Base-by-base conservation (phyloP, 2,329 filamentous ascomycete species). In the Penicillium hesseltinei region DNA sequence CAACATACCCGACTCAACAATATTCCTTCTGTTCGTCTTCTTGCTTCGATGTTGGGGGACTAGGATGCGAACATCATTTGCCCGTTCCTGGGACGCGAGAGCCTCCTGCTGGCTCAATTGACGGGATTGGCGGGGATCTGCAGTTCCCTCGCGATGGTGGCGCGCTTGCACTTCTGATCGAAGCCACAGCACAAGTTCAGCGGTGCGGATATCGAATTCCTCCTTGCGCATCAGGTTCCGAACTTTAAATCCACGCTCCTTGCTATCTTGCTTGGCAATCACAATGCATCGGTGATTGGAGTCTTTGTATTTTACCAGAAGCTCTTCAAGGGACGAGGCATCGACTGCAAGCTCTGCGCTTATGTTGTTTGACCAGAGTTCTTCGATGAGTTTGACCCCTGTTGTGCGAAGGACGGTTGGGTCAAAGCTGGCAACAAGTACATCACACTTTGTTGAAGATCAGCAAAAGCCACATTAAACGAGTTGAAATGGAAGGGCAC, bases 361-460 rank as follows among this genome's bases (percentile, higher is more conserved):
- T 70, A 97, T 90, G 56, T 90, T 88, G 67, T 91, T 85, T 1
- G 85, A 81, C 88, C 94, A 97, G 4, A 99, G 82, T 27, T 84
- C 84, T 56, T 89, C 86, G 9, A 97, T 78, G 42, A 97, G 81
- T 63, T 90, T 88, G 25, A 96, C 80, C 1, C 92, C 92, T 0
- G 84, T 82, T 0, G 88, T 89, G 39, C 90, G 86, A 13, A 97
- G 82, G 4, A 91, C 83, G 4, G 85, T 82, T 0, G 88, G 78
- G 68, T 96, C 92, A 66, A 96, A 95, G 66, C 91, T 93, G 11
- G 92, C 90, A 38, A 99, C 87, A 3, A 97, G 84, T 15, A 94
- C 90, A 72, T 97, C 92, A 69, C 92, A 96, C 81, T 91, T 10
- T 23, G 23, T 50, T 35, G 23, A 29, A 31, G 11, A 23, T 69